Base-by-base conservation (phyloP, 2,329 filamentous ascomycete species). In the Alternaria consortialis region DNA sequence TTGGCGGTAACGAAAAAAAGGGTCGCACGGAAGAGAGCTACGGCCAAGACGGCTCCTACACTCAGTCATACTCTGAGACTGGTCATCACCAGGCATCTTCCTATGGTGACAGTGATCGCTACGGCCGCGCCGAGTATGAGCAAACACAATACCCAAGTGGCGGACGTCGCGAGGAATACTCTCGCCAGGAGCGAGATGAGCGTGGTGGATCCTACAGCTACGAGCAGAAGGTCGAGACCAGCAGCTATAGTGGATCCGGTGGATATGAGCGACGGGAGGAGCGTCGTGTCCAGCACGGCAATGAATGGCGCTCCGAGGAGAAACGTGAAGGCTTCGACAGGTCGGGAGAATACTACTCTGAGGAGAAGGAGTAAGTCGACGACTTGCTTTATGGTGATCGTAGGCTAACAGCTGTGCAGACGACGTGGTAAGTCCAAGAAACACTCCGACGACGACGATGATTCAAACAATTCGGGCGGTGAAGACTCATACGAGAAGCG, bases 241-340 rank as follows among this genome's bases (percentile, higher is more conserved):
- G 81, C 9, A 82, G 83, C 17, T 77, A 79, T 43, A 66, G 69
- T 42, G 68, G 72, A 5, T 84, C 84, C 4, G 85, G 86, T 43
- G 84, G 86, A 6, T 89, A 87, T 63, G 85, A 89, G 69, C 81
- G 87, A 65, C 85, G 82, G 39, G 86, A 85, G 36, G 86, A 90
- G 76, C 81, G 82, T 31, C 82, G 79, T 20, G 84, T 85, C 48
- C 81, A 84, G 65, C 78, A 79, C 7, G 79, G 77, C n/a, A 76
- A 77, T 34, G 71, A 77, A 23, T 83, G 76, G 69, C 74, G 74
- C 51, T 72, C 74, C 7, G 75, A 79, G 46, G 74, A 79, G 51
- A 69, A 64, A 36, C 73, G 73, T 23, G 78, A 80, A 61, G 78
- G 76, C 17, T 75, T 74, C 44, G 72, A 74, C 51, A 66, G 61